Evolutionary conservation across 345 rosid species (phyloP), one percentile per base, ranked within the genome.

Genomic region (Eucalyptus victrix): DNA sequence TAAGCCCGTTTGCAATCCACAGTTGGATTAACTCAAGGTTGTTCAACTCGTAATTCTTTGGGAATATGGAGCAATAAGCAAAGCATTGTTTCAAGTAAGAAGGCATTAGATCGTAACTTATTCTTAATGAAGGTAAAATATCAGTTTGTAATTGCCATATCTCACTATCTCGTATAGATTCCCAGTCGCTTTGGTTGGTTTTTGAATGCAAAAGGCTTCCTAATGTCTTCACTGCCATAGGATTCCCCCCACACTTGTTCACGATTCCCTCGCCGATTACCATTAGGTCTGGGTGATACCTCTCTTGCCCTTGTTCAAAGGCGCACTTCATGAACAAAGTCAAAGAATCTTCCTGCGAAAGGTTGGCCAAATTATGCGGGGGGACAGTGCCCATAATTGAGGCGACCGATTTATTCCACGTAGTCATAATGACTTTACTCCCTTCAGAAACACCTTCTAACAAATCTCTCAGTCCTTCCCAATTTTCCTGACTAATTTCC

Each of bases 31-130:
- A 34, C 54, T 51, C 65, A 3, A 90, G 87, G 28, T 87, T 90
- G n/a, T 85, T 32, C 16, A 92, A 90, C 32, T 34, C 67, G 21
- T 86, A 87, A 51, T 88, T 92, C 88, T 90, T 93, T 0, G 94
- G 94, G 53, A 91, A 91, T 76, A 92, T 89, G 8, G 92, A 88
- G 87, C 95, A 92, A 32, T 90, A 90, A 28, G 94, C 93, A 56
- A 92, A 92, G 87, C 94, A 92, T 85, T 89, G 90, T 86, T 92
- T 94, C 87, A 94, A 90, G 60, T 89, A 50, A 28, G 92, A 45
- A 16, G 94, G 95, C 49, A 93, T 92, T 58, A 90, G 67, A 65
- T 91, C 90, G 4, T 90, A 93, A 87, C 93, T 93, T 47, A 91
- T 88, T 85, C 89, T 89, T 18, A 92, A 90, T 12, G 88, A 89